Conservation (phyloP, 495 filamentous ascomycete genomes). For the Ramalina peruviana region DNA sequence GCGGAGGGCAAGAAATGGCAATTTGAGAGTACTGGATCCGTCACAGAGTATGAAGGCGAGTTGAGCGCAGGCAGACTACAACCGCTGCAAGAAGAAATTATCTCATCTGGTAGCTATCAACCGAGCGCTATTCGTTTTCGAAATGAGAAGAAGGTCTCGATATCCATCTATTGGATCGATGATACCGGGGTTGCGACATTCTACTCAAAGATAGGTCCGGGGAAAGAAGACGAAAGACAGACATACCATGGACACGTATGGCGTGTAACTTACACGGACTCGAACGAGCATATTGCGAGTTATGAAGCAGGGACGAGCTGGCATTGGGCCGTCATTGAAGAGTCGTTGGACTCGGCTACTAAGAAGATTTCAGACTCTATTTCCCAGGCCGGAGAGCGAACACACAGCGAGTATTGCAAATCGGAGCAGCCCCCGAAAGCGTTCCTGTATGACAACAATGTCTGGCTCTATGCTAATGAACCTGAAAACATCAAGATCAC, state of each 20-base stretch:
- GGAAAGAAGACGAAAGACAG: constrained; percentile 2
- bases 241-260: constrained; percentile 7
- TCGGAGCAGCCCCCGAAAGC: neutral
- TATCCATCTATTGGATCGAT: constrained; percentile 4
- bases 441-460: constrained; percentile 2
- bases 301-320: neutral
- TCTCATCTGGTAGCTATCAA: neutral
- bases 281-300: neutral
- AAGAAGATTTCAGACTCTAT: neutral
- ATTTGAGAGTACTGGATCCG: neutral
- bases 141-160: neutral
- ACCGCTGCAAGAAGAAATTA: neutral
- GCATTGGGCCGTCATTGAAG: constrained; percentile 4
- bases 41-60: constrained; percentile 6
- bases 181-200: neutral
- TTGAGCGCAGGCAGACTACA: constrained; percentile 1
- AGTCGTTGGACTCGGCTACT: neutral
- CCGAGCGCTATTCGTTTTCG: neutral
- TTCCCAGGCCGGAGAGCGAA: neutral
- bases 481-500: neutral
- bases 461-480: constrained; percentile 1
- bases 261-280: constrained; percentile 5
- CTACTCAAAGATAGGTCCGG: constrained; percentile 4
- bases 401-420: neutral
- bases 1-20: constrained; percentile 4